Evolutionary conservation across 2,329 filamentous ascomycete genomes (phyloP), one percentile per base, ranked within the genome.

Genomic region (Hyphodiscus sp.): DNA sequence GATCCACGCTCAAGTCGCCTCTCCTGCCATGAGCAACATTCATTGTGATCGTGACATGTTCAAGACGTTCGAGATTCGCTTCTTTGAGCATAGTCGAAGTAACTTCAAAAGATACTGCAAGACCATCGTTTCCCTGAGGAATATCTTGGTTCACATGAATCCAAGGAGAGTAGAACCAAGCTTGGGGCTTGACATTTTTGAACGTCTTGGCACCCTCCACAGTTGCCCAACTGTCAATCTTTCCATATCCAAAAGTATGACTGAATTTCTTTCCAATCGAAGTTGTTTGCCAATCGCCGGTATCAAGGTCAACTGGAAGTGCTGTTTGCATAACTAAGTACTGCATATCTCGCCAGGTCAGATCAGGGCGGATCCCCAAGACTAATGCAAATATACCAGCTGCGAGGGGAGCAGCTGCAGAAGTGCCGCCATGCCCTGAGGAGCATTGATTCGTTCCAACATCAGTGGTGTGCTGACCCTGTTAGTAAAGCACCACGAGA

Each of bases 31-130:
- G 94, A 51, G 89, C 81, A 20, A 96, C 80, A 65, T 99, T 99
- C 91, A 99, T 99, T 2, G 92, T 97, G 38, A 99, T 82, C 0
- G 92, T 97, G 38, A 99, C 89, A 71, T 99, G 94, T 74, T 99
- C 94, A 23, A 99, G 67, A 16, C 88, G 83, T 64, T 85, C 89
- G 15, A 99, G 69, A 67, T 99, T 99, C 61, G 89, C 89, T 20
- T 83, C 72, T 65, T 86, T 82, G 53, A 97, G 74, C 82, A 91
- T 90, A 19, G 91, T 83, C 51, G 82, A 71, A 0, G 89, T 96
- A 41, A 99, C 83, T 47, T 91, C 83, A 62, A 95, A 91, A n/a
- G 75, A 79, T 50, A 88, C 89, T 1, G 85, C 80, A 41, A 99
- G 72, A 0, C 94, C 94, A 52, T 87, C 72, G 20, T 88, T 76